These are phyloP conservation scores for Prosopis cineraria DNA, from an alignment of 306 rosid genomes.

Conservation along the genomic window DNA sequence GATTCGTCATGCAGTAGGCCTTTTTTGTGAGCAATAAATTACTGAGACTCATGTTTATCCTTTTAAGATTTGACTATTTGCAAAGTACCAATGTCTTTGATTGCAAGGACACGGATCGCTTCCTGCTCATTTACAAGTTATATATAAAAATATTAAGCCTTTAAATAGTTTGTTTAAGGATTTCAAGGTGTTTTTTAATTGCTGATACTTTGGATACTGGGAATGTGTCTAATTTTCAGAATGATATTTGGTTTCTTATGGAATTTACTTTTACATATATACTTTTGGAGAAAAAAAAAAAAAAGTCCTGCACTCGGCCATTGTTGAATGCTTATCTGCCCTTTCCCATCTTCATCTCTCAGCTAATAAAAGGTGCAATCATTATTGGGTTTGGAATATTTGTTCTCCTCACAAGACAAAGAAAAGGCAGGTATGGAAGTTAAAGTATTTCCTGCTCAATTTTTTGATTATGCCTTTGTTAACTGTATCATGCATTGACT, in stretches of 20 bases:
- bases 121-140: neutral
- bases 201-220: no score
- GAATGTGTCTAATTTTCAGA: no score
- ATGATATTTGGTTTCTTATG: neutral
- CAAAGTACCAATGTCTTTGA: neutral
- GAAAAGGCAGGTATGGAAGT: constrained; percentile 48
- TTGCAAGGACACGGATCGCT: neutral
- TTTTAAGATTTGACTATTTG: no score
- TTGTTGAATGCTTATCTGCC: constrained; percentile 19
- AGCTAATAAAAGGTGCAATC: constrained; percentile 75
- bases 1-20: neutral
- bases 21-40: neutral
- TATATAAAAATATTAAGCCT: no score
- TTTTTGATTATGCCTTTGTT: neutral
- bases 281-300: no score
- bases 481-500: constrained; percentile 22
- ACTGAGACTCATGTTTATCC: neutral
- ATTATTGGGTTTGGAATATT: constrained; percentile 80
- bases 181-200: no score
- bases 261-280: no score
- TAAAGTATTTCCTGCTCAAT: constrained; percentile 5
- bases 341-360: constrained; percentile 30
- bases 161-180: neutral
- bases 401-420: constrained; percentile 77
- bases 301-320: neutral